Base-by-base conservation (phyloP, 805 yeast species). In the Candida bentonensis region DNA sequence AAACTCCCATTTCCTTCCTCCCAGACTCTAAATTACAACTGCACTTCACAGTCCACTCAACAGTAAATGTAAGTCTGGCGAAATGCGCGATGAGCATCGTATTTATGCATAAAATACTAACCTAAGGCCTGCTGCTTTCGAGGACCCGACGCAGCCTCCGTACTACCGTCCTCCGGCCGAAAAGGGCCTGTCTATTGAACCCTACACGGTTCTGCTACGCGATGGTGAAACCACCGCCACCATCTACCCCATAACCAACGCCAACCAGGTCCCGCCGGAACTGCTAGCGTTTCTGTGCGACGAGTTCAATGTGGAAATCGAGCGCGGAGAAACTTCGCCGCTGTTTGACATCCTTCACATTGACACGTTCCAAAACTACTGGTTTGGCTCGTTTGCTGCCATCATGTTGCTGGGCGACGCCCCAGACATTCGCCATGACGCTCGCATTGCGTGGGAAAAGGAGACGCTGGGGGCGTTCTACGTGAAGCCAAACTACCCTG, bases 201-300 rank as follows among this genome's bases (percentile, higher is more conserved):
- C 92, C 4, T 78, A 79, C 53, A 84, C 94, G 1, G 84, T 86
- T 2, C 64, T 86, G 11, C 67, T 87, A 22, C 81, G 83, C 56
- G 96, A 88, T 60, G 86, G 89, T 15, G 92, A 84, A 51, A 87
- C 96, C 1, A 77, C 88, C 0, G 96, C 96, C 1, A 88, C 96
- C 2, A 79, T 92, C 47, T 86, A 85, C 57, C 97, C 98, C 3
- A 74, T 89, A 13, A 71, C 76, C 46, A 72, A 76, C 23, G 69
- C 78, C 0, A 70, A 70, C 22, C 77, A 78, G 46, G 65, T 89
- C 11, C 97, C 97, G 0, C 73, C 76, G 1, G 89, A 86, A 0
- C 66, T 89, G 22, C 60, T 86, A 33, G 81, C 82, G 17, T 88
- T 89, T 56, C 60, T 89, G 36, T 77, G 89, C 49, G 96, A 88